Base-by-base conservation (phyloP, 2,329 filamentous ascomycete genomes). In the Pseudogymnoascus sp. region DNA sequence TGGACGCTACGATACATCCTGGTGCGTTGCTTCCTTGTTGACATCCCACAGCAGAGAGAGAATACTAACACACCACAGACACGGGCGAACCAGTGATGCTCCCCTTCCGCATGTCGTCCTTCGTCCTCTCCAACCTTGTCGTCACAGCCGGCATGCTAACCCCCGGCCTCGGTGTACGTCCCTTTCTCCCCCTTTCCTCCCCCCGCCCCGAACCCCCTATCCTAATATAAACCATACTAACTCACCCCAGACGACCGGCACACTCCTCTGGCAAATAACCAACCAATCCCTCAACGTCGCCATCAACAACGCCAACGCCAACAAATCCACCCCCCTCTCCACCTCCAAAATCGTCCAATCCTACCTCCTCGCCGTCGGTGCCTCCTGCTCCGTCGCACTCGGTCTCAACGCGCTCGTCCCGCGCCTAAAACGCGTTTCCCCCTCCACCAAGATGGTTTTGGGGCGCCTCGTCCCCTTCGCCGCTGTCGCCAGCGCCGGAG, bases 281-380 rank as follows among this genome's bases (percentile, higher is more conserved):
- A 99, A 99, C 76, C 94, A 99, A 78, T 97, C 92, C 11, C 87
- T 99, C 69, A 99, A 99, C 74, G 94, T 99, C 28, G 93, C 91
- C 67, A 93, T 99, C 81, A 99, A 99, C 81, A 91, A 86, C 73
- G 90, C 93, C 71, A 99, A 99, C 74, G 91, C 93, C 65, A 99
- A 99, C 82, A 99, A 99, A 75, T 96, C 91, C 38, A 92, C 91
- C 2, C 91, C 93, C 1, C 82, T 97, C 65, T 89, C 89, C 18
- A 88, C 85, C 62, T 83, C 84, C 20, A 89, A 90, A 67, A 86
- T 99, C 64, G 83, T 87, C 64, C 87, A 96, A 75, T 97, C 91
- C 59, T 99, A 97, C 79, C 83, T 89, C 72, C 81, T 96, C 64
- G 94, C 94, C 60, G 94, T 99, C 18, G 87, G 89, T 61, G 93